Percentiles rank a stretch among this genome's conserved stretches.
These are phyloP conservation scores for Schoenoplectus triqueter DNA, from an alignment of 202 grass and related monocot genomes.

Conservation along the genomic window DNA sequence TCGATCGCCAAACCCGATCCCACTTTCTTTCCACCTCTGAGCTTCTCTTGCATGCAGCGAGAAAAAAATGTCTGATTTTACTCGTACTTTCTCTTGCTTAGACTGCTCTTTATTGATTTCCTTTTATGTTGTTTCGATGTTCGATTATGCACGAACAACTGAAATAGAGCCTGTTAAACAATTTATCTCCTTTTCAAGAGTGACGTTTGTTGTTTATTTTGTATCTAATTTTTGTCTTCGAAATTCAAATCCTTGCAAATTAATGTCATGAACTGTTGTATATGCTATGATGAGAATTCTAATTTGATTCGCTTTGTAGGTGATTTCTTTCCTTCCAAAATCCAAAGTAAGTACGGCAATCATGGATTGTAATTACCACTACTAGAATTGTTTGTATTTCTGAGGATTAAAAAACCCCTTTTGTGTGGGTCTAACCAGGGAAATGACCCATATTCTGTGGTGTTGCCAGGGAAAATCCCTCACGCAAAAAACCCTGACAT, in stretches of 20 bases:
- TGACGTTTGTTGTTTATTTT: neutral
- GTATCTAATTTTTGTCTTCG: neutral
- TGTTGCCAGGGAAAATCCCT: too few species aligned
- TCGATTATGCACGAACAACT: neutral
- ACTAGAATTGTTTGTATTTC: too few species aligned
- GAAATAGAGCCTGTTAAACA: neutral
- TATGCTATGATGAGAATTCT: neutral
- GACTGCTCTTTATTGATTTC: neutral
- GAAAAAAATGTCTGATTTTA: neutral
- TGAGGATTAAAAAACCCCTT: too few species aligned
- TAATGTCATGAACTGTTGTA: constrained; percentile 2
- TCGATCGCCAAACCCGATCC: neutral
- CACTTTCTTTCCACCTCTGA: constrained; percentile 5
- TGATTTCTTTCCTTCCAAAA: neutral
- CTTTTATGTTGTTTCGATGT: neutral
- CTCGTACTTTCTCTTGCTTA: neutral
- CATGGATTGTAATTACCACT: neutral
- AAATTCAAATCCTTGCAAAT: neutral
- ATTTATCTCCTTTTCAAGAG: neutral
- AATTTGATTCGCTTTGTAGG: neutral
- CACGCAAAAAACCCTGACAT: too few species aligned
- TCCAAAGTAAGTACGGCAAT: neutral
- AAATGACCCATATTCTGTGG: too few species aligned
- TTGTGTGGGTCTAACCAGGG: too few species aligned
- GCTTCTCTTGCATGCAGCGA: constrained; percentile 1